Base-by-base conservation (phyloP, 371 early-diverging fungal genomes). In the Lichtheimia ornata region DNA sequence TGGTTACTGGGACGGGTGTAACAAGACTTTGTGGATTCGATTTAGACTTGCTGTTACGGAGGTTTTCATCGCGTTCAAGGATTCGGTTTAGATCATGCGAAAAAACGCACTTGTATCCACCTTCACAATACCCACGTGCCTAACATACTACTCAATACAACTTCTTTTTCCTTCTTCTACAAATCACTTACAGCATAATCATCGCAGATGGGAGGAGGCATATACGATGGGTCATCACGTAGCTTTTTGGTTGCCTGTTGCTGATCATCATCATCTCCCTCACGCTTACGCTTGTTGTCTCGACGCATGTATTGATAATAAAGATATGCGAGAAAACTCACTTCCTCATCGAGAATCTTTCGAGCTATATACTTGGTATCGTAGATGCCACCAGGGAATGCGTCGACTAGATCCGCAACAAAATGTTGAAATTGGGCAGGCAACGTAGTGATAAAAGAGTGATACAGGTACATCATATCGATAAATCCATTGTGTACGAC, bases 401-500 rank as follows among this genome's bases (percentile, higher is more conserved):
- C 86, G 25, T 84, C 84, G 4, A 70, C 63, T n/a, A 95, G 54
- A 64, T 92, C 94, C 0, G 84, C 83, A 0, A 88, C 67, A 66
- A 96, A 95, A 0, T 78, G 76, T n/a, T 75, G 69, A 35, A 95
- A 67, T 4, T 76, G 69, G 7, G 71, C 64, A 0, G 98, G 98
- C 24, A 96, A 72, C 15, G 67, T 69, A 0, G 89, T 88, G 63
- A 91, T 89, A 64, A 97, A 91, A 27, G 87, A 74, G 62, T 93
- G 87, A 69, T 97, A 96, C 3, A 97, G 52, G 68, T 93, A 96
- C 71, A 94, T 81, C 15, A 96, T 67, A 65, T 97, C 98, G 30
- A 94, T 78, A 20, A 96, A 73, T 0, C 97, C 98, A 70, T 97
- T 96, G 79, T 97, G 98, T 0, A 94, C 77, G 5, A 95, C 83